Conservation (phyloP, 2,329 filamentous ascomycete species). For the Chaetomium olivaceum region DNA sequence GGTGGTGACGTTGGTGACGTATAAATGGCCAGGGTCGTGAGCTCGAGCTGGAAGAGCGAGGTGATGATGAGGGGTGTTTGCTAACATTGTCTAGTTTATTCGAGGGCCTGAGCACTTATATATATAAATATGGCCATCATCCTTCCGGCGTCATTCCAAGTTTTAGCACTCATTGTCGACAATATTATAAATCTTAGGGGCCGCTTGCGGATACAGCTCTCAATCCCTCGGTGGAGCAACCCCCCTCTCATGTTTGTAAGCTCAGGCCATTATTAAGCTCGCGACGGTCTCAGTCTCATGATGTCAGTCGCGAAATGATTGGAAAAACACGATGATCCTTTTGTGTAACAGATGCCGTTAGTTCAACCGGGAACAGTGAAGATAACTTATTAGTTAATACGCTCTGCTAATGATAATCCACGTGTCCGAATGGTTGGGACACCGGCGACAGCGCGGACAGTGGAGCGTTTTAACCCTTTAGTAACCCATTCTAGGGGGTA, state of each 20-base stretch:
- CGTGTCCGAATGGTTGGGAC: not conserved
- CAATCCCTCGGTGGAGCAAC: not conserved
- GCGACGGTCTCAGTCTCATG: not conserved
- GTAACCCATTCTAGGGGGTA: too few species aligned
- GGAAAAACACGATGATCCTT: not conserved
- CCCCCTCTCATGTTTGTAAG: constrained; percentile 5
- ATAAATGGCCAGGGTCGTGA: not conserved
- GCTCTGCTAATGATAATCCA: not conserved
- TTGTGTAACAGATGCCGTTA: not conserved
- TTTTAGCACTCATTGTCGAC: not conserved
- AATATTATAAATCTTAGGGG: not conserved
- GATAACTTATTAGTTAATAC: not conserved
- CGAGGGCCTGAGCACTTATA: not conserved
- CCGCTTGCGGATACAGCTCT: not conserved
- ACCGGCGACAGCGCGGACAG: not conserved
- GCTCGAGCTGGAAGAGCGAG: not conserved
- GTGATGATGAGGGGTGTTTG: not conserved
- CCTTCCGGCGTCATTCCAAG: not conserved
- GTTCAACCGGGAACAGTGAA: not conserved
- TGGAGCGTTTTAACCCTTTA: too few species aligned
- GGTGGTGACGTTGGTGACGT: not conserved
- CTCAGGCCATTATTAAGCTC: constrained; percentile 4
- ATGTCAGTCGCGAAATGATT: not conserved
- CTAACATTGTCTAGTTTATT: not conserved
- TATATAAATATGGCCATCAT: not conserved